Evolutionary conservation across 495 filamentous ascomycete species (phyloP).

Genomic region (Tirmania nivea): DNA sequence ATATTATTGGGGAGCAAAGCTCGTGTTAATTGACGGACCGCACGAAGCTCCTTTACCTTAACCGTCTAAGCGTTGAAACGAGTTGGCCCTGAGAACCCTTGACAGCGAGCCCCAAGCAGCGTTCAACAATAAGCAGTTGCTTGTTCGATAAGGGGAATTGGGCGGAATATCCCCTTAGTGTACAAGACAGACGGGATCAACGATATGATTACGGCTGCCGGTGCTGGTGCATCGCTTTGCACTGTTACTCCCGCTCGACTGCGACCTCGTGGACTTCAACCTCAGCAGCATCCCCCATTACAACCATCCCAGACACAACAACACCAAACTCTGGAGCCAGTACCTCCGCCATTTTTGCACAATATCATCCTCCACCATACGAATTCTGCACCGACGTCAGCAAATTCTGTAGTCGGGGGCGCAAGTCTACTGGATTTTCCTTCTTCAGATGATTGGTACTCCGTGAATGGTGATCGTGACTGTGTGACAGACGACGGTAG

Average conservation of each 20-base stretch:
- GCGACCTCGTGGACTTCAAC: slow-evolving; percentile 1
- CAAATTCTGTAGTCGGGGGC: slow-evolving; percentile 5
- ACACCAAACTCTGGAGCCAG: not conserved
- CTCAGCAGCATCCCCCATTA: not conserved
- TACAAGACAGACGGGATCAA: not conserved
- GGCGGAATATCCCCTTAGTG: not conserved
- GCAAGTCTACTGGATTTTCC: slow-evolving; percentile 6
- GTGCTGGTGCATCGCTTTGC: slow-evolving; percentile 16
- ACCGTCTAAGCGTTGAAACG: too few species aligned
- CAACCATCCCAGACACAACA: not conserved
- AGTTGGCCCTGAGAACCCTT: too few species aligned
- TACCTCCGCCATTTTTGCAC: slow-evolving; percentile 7
- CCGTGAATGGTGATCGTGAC: slow-evolving; percentile 1
- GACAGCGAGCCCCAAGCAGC: too few species aligned
- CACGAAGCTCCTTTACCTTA: too few species aligned
- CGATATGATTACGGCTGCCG: slow-evolving; percentile 17
- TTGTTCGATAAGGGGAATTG: not conserved
- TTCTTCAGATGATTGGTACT: slow-evolving; percentile 10
- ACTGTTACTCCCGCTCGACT: slow-evolving; percentile 15
- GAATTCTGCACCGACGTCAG: not conserved
- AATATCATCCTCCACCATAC: slow-evolving; percentile 5
- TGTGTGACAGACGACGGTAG: slow-evolving; percentile 9
- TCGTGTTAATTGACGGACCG: too few species aligned
- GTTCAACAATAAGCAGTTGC: not conserved
- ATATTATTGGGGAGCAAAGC: too few species aligned